Base-by-base conservation (phyloP, 129 eudicot species). In the Arctium lappa region DNA sequence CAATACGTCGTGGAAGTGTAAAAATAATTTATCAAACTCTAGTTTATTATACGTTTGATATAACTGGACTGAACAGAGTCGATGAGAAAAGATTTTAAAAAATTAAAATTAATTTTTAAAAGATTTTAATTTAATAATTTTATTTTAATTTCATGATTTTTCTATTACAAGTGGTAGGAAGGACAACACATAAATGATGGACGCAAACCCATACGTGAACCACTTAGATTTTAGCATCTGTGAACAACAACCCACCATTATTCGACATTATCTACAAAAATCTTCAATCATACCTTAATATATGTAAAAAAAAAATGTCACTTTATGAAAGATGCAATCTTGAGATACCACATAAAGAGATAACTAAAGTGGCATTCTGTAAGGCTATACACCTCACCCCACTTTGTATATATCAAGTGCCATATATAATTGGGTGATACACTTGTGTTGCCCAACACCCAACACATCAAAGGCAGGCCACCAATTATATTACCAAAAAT, bases 281-380 rank as follows among this genome's bases (percentile, higher is more conserved):
- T 73, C 77, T 73, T 73, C 34, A 40, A 46, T 34, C 50, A 60
- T 62, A 77, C 60, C 73, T 62, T 8, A 0, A 62, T 62, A 7
- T 9, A n/a, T 3, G 15, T 18, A 60, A 44, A 82, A 82, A 76
- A 68, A 82, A 82, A 76, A 68, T 66, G 27, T 37, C 60, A 75
- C 44, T 68, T 50, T 72, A n/a, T 68, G n/a, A 75, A 76, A 66
- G 70, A 68, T 46, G 46, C 71, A 82, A 75, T 75, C 81, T 7
- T 82, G 3, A 22, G 18, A 48, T n/a, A 76, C 34, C 76, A 82
- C 81, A 75, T 75, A 73, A 73, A 40, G 15, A 11, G 2, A 8
- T 30, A 62, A 73, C 56, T 72, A 53, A n/a, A 65, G 85, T 82
- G 80, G 69, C 85, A 33, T 70, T 80, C 32, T 82, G 22, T 42